Evolutionary conservation across 2,329 filamentous ascomycete genomes (phyloP).

Genomic region (Cercospora berteroae): DNA sequence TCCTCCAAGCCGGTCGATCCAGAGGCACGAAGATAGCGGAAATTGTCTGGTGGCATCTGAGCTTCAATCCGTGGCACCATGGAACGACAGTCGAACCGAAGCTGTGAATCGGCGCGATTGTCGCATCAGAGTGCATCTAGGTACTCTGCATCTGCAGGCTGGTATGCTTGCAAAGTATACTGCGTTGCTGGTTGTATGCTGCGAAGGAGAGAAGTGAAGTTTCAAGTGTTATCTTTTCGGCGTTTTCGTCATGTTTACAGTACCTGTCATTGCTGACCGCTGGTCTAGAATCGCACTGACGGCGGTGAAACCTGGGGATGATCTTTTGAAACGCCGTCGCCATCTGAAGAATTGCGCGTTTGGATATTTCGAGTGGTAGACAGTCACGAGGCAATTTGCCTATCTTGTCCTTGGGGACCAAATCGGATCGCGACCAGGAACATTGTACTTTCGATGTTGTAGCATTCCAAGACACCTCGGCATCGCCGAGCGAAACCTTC

Average conservation of each 20-base stretch:
- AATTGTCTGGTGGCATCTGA: neutral
- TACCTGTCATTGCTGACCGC: neutral
- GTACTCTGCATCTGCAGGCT: neutral
- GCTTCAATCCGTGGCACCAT: neutral
- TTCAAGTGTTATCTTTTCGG: conserved; percentile 3
- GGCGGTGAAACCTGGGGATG: neutral
- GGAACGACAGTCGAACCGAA: neutral
- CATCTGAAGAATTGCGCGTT: neutral
- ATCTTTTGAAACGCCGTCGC: neutral
- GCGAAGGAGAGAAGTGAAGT: neutral
- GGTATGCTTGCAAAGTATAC: neutral
- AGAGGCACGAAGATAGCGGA: neutral
- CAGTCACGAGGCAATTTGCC: neutral
- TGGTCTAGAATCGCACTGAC: neutral
- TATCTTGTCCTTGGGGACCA: neutral
- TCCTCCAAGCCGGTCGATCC: neutral
- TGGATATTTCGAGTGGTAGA: neutral
- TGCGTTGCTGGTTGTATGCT: neutral
- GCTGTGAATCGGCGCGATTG: neutral
- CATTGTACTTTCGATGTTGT: neutral
- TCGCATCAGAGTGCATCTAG: neutral
- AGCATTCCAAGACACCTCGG: neutral
- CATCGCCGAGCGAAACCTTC: neutral
- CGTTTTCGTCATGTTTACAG: neutral
- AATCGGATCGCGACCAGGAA: neutral